phyloP scores from a whole-genome alignment of 306 rosid species.

The Arachis stenosperma region DNA sequence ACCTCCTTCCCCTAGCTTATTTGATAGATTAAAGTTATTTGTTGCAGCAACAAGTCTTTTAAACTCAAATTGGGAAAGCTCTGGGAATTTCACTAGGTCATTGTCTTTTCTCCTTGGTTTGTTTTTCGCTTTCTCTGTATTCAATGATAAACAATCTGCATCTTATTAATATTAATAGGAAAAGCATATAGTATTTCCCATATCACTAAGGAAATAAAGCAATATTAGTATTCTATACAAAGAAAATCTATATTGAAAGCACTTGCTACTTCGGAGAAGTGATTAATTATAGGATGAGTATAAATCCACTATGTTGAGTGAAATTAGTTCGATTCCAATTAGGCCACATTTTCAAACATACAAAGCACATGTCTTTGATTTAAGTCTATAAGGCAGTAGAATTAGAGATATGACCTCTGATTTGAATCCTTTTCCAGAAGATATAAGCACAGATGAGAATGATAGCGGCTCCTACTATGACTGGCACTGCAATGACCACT shows the following conservation, averaged over 20 bases:
- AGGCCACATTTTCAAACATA: background rate
- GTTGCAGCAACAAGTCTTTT: background rate
- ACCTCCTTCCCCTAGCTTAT: conserved; percentile 8
- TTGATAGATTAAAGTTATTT: background rate
- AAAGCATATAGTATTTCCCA: background rate
- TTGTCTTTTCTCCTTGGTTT: background rate
- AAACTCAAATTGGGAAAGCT: background rate
- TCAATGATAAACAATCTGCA: no score
- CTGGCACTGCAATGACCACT: background rate
- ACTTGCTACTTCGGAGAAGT: background rate
- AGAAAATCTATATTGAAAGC: background rate
- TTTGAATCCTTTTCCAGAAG: background rate
- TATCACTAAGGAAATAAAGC: background rate
- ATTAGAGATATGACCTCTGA: background rate
- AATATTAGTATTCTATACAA: background rate
- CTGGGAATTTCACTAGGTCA: background rate
- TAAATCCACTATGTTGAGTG: background rate
- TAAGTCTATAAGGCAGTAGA: background rate
- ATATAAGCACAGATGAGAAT: background rate
- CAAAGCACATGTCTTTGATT: background rate
- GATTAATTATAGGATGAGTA: background rate
- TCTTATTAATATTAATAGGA: no score
- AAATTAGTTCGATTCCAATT: background rate
- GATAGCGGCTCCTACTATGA: background rate
- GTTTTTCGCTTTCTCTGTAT: background rate